Base-by-base conservation (phyloP, 2,329 filamentous ascomycete species). In the Metarhizium anisopliae region DNA sequence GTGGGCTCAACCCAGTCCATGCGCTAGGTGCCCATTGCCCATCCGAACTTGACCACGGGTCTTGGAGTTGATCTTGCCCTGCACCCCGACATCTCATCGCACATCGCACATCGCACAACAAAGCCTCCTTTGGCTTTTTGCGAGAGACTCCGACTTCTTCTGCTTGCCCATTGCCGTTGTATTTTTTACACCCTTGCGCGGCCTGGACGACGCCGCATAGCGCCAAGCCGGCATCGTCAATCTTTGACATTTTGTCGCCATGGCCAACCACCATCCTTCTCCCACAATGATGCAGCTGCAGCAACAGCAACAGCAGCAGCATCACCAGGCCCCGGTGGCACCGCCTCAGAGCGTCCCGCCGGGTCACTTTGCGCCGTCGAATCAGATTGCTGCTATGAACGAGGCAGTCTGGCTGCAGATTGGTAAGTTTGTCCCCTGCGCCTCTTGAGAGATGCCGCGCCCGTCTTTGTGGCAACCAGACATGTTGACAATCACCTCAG, bases 331-430 rank as follows among this genome's bases (percentile, higher is more conserved):
- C 20, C 81, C 80, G 58, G 82, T 84, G 59, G 77, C 77, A 59
- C 67, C 80, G 74, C 67, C 80, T 73, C 67, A 84, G 72, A 66
- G 74, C 58, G 78, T 76, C 55, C 82, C 81, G 64, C 79, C 77
- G 58, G 74, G 72, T 51, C 80, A 83, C 62, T 83, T 82, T 63
- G 76, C 81, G 52, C 81, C 88, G 25, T 84, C 87, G 63, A 87
- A 92, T 64, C 87, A 90, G 67, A 83, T 96, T 54, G 79, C 84
- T 6, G 77, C 83, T 6, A 81, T 93, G 66, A 97, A 95, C 66
- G 93, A 97, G 73, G 80, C 81, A 51, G 85, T 95, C 55, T 97
- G 93, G 93, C 81, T 95, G 67, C 89, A 94, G 69, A 88, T 97
- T 63, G 93, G 91, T 96, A 86, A 60, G 84, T 72, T 47, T 40